phyloP scores from a whole-genome alignment of 441 rosid species.

The Metrosideros polymorpha region DNA sequence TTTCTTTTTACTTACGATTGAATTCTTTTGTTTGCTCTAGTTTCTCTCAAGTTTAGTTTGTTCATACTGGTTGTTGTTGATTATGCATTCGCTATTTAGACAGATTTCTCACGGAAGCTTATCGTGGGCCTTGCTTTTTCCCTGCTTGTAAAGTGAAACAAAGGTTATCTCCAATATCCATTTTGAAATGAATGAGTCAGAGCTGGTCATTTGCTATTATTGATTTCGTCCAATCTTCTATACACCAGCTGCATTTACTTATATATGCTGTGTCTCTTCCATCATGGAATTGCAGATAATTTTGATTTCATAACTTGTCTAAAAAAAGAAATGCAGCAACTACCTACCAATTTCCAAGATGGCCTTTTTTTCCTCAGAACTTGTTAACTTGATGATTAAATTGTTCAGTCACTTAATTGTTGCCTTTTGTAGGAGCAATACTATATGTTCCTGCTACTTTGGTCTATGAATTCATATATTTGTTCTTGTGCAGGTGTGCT shows the following conservation, averaged over 20 bases:
- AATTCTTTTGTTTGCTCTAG: neutral
- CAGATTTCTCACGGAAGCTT: neutral
- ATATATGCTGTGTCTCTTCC: neutral
- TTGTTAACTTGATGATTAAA: neutral
- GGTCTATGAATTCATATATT: neutral
- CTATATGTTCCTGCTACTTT: neutral
- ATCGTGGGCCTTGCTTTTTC: neutral
- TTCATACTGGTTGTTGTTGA: neutral
- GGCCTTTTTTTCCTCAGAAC: neutral
- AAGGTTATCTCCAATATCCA: neutral
- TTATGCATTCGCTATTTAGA: neutral
- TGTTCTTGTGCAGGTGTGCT: neutral
- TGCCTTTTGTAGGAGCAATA: neutral
- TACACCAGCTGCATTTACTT: neutral
- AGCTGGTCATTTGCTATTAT: neutral
- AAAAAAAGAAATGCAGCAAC: neutral
- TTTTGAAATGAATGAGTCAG: neutral
- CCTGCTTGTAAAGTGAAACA: neutral
- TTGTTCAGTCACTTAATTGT: neutral
- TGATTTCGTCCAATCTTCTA: neutral
- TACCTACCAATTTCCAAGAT: neutral
- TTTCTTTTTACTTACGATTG: neutral
- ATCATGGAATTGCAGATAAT: neutral
- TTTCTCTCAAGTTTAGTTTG: neutral
- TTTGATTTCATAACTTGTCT: neutral